Base-by-base conservation (phyloP, 257 asterid genomes). In the Nyctanthes arbortristis region DNA sequence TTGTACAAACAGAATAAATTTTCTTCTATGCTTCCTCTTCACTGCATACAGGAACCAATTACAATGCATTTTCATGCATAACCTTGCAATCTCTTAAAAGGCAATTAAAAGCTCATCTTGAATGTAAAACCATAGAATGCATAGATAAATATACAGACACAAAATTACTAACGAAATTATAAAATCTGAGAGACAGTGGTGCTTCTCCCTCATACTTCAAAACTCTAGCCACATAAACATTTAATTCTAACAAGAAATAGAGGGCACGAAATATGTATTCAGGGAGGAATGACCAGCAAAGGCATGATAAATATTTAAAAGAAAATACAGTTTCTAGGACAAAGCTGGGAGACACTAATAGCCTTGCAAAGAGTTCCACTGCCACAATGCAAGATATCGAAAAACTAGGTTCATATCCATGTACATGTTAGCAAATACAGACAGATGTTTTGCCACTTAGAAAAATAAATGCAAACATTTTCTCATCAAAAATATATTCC, bases 11-110 rank as follows among this genome's bases (percentile, higher is more conserved):
- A 45, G 96, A 87, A 63, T 93, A 93, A 47, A 91, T 93, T 88
- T 91, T 93, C 78, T 88, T 87, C 83, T 82, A 87, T 27, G 98
- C 98, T 77, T 91, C 98, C 75, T 93, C 97, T 82, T 93, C 97
- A 78, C 98, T 93, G 89, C 88, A 80, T 20, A 67, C 70, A 71
- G 55, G 62, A 80, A 78, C 33, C 43, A 74, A 67, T 27, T 18
- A 31, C 45, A n/a, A n/a, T n/a, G n/a, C n/a, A n/a, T n/a, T n/a
- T n/a, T n/a, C n/a, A n/a, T n/a, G n/a, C n/a, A n/a, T n/a, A n/a
- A n/a, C n/a, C n/a, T n/a, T n/a, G n/a, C n/a, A n/a, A n/a, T n/a
- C n/a, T n/a, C n/a, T n/a, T n/a, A n/a, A n/a, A n/a, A n/a, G n/a
- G n/a, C n/a, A n/a, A n/a, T n/a, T n/a, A n/a, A n/a, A n/a, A n/a